Conservation (phyloP, 2,329 filamentous ascomycete species). For the Colletotrichum filicis region DNA sequence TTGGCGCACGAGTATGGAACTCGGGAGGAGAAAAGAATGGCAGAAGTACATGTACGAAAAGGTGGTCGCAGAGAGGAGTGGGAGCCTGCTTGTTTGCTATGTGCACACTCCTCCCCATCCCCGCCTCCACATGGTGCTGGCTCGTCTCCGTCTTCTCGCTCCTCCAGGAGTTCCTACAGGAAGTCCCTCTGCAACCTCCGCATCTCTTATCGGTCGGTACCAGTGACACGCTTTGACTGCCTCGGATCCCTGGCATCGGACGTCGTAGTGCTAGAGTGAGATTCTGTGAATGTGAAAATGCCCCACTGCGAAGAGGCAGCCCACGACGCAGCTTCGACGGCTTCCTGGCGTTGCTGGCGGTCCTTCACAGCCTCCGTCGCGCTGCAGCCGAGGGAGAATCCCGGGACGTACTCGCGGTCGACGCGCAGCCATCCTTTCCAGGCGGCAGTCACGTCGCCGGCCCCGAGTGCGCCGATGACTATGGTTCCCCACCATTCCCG, state of each 20-base stretch:
- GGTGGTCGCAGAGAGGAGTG: neutral
- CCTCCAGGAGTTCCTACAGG: neutral
- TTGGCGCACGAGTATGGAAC: neutral
- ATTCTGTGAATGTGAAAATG: conserved; percentile 45
- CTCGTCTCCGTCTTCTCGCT: neutral
- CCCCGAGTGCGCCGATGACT: conserved; percentile 55
- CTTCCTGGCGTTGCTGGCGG: conserved; percentile 50
- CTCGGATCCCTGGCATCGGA: neutral
- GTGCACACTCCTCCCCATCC: neutral
- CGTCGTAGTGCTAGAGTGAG: neutral
- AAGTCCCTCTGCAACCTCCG: neutral
- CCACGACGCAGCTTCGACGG: conserved; percentile 58
- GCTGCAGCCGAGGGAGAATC: conserved; percentile 52
- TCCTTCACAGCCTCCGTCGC: conserved; percentile 57
- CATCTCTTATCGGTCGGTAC: neutral
- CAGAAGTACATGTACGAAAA: neutral
- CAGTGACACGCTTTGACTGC: neutral
- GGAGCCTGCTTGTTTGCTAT: neutral
- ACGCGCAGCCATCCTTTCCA: conserved; percentile 65
- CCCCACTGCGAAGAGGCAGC: conserved; percentile 61
- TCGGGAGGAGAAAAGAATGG: neutral
- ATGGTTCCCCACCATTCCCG: conserved; percentile 70
- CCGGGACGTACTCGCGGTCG: conserved; percentile 53
- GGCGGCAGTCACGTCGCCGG: conserved; percentile 48
- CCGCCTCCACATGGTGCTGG: conserved; percentile 4